A percentile compares a stretch with the other conserved stretches of the same genome.
These are phyloP conservation scores for Irpex sp. DNA, from an alignment of 1,284 basidiomycete genomes.

Conservation along the genomic window DNA sequence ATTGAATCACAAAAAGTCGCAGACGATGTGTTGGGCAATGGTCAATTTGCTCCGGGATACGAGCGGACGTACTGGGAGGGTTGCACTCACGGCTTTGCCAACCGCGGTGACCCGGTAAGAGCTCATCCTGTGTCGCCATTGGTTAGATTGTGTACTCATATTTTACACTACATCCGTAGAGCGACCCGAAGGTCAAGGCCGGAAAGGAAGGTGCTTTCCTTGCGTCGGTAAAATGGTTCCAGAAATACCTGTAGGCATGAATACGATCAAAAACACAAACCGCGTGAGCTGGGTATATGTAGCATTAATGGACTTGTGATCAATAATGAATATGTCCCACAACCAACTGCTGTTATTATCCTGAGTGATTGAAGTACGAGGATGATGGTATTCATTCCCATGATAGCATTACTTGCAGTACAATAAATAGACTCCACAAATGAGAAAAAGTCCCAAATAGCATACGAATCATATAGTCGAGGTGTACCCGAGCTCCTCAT, in stretches of 20 bases:
- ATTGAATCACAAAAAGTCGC: slow-evolving; percentile 28
- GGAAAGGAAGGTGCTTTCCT: slow-evolving; percentile 39
- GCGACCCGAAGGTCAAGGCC: slow-evolving; percentile 29
- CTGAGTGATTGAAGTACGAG: no score
- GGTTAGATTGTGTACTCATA: not conserved
- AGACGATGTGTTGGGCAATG: slow-evolving; percentile 47
- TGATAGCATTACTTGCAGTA: no score
- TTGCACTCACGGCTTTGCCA: slow-evolving; percentile 59
- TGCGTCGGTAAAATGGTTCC: slow-evolving; percentile 32
- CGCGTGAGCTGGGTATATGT: not conserved
- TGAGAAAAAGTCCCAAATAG: not conserved
- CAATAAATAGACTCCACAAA: not conserved
- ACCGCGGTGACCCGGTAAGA: slow-evolving; percentile 33
- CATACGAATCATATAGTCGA: not conserved
- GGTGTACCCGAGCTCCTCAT: not conserved
- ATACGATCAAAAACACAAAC: not conserved
- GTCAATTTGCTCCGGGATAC: slow-evolving; percentile 48
- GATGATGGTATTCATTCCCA: no score
- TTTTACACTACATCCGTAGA: slow-evolving; percentile 18
- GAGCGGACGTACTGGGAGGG: slow-evolving; percentile 49
- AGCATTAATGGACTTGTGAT: no score
- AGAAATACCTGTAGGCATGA: slow-evolving; percentile 19
- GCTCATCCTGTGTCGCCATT: not conserved
- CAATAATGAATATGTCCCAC: no score
- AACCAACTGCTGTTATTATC: no score